Conservation (phyloP, 2,329 filamentous ascomycete species). For the Cladophialophora exuberans region DNA sequence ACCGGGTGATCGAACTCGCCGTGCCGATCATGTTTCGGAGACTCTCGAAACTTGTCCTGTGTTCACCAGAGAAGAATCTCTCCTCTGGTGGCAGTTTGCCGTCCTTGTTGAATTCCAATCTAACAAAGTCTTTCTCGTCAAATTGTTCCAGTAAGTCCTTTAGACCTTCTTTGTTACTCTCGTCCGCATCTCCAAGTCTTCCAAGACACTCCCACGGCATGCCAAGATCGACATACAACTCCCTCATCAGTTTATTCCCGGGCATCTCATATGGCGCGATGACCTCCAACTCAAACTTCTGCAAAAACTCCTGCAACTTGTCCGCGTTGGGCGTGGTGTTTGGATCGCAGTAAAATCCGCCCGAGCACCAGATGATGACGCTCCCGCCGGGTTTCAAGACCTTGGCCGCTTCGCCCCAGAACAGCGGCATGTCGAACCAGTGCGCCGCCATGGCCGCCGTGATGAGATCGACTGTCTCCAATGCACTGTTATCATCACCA, state of each 20-base stretch:
- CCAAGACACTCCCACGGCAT: constrained; percentile 53
- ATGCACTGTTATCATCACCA: no score
- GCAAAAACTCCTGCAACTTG: constrained; percentile 48
- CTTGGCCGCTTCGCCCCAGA: constrained; percentile 53
- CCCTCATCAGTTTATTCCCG: constrained; percentile 48
- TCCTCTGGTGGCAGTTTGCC: constrained; percentile 16
- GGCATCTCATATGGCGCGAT: constrained; percentile 45
- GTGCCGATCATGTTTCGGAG: constrained; percentile 39
- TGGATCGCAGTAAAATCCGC: constrained; percentile 35
- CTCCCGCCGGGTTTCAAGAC: constrained; percentile 58
- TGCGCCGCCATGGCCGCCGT: constrained; percentile 57
- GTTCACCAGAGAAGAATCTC: constrained; percentile 35
- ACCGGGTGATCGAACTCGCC: constrained; percentile 44
- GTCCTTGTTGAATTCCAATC: constrained; percentile 25
- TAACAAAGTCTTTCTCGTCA: constrained; percentile 15
- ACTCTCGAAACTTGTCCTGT: constrained; percentile 31
- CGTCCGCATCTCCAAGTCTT: background rate
- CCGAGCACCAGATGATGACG: constrained; percentile 55
- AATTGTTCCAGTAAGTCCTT: constrained; percentile 29
- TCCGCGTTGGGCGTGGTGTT: constrained; percentile 44
- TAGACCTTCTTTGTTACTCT: no score
- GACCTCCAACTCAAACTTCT: constrained; percentile 41
- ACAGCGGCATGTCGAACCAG: constrained; percentile 60
- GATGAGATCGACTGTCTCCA: constrained; percentile 57
- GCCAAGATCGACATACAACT: constrained; percentile 47